Percentiles rank a stretch among this genome's conserved stretches.
phyloP scores from a whole-genome alignment of 768 basidiomycete species.

The Pilatotrama ljubarskyi region DNA sequence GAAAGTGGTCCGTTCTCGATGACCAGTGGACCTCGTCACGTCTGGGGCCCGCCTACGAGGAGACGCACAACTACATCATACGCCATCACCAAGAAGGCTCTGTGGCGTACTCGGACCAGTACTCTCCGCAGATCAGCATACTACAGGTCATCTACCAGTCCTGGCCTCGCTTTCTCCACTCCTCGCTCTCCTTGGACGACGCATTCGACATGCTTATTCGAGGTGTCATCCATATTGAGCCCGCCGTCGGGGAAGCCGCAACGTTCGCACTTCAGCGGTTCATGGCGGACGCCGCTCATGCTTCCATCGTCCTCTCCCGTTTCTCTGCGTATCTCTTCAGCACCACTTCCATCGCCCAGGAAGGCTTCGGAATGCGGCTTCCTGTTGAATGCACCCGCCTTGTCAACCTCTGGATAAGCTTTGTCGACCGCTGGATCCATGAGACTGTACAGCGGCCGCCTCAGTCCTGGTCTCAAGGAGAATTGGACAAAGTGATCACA shows the following conservation, averaged over 20 bases:
- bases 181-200: constrained; percentile 52
- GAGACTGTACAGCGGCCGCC: constrained; percentile 43
- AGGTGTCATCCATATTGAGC: constrained; percentile 85
- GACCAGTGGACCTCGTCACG: constrained; percentile 76
- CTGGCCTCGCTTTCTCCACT: constrained; percentile 79
- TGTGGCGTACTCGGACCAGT: constrained; percentile 65
- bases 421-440: constrained; percentile 70
- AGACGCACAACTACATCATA: constrained; percentile 65
- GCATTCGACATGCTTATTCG: constrained; percentile 78
- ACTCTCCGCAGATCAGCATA: constrained; percentile 64
- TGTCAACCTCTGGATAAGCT: constrained; percentile 68
- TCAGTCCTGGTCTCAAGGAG: constrained; percentile 40
- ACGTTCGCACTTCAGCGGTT: constrained; percentile 69
- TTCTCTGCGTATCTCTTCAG: constrained; percentile 77
- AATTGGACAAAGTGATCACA: constrained; percentile 42
- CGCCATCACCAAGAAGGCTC: constrained; percentile 66
- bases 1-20: constrained; percentile 80
- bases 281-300: constrained; percentile 58
- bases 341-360: constrained; percentile 59
- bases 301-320: constrained; percentile 57
- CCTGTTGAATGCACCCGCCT: constrained; percentile 68
- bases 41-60: constrained; percentile 61
- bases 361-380: constrained; percentile 61
- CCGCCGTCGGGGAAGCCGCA: constrained; percentile 67
- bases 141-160: constrained; percentile 78